Percentiles rank a stretch among this genome's conserved stretches.
Evolutionary conservation across 2,329 filamentous ascomycete genomes (phyloP).

Genomic region (Didymella exigua): DNA sequence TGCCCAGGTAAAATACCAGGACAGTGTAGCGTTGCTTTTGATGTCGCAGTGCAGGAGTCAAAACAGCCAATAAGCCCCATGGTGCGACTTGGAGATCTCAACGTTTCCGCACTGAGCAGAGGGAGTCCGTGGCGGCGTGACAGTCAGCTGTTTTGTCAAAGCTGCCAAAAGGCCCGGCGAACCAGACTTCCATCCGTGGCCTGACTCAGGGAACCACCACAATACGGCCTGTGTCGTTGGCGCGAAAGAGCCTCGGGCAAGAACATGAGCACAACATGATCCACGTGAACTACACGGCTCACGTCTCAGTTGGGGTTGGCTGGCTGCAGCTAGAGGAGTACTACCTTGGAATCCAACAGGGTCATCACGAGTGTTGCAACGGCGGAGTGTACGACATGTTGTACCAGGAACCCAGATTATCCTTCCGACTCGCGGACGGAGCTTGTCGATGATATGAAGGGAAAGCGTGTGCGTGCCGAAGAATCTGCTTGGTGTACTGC

Average conservation of each 20-base stretch:
- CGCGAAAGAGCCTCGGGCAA: neutral
- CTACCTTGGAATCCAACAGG: neutral
- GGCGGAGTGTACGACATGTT: conserved; percentile 20
- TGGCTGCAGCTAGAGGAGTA: neutral
- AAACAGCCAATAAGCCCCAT: conserved; percentile 9
- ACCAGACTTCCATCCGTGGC: conserved; percentile 1
- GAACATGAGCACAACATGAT: neutral
- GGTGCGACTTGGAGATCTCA: conserved; percentile 6
- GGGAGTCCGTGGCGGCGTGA: neutral
- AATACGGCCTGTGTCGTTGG: neutral
- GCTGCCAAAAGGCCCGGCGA: conserved; percentile 9
- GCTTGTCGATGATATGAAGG: neutral
- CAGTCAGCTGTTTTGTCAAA: conserved; percentile 7
- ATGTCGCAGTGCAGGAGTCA: conserved; percentile 1
- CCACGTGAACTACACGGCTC: conserved; percentile 6
- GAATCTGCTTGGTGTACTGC: neutral
- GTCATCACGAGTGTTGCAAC: conserved; percentile 8
- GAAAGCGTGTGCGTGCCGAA: neutral
- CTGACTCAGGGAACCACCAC: conserved; percentile 4
- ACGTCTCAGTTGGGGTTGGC: neutral
- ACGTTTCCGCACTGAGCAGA: neutral
- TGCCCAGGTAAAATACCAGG: neutral
- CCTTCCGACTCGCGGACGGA: conserved; percentile 5
- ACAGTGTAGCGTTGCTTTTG: conserved; percentile 4
- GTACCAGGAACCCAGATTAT: conserved; percentile 21